Evolutionary conservation across 2,329 filamentous ascomycete genomes (phyloP), one percentile per base, ranked within the genome.

Genomic region (Fusarium austroafricanum): DNA sequence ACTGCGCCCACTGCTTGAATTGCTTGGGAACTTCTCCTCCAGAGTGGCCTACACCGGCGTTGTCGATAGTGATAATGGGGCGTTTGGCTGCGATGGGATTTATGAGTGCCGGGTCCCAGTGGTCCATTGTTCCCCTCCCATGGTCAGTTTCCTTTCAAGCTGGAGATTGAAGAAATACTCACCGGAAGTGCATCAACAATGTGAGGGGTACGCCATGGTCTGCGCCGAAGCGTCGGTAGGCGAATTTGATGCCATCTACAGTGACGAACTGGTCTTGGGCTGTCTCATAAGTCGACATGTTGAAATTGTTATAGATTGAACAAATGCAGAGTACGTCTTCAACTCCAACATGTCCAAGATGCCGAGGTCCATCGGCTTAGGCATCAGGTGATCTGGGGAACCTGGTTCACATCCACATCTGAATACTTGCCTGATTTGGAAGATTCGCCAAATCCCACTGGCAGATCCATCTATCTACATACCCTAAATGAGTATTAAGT

Each of bases 51-150:
- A 84, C 79, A 29, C 84, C 84, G 1, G 81, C 76, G 62, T 82
- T 82, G 76, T 86, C 83, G 66, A 83, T 78, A 38, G 84, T 75
- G 28, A 86, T 71, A 18, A 86, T 70, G 6, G 79, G 79, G 1
- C 84, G 81, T 10, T 67, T 71, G 2, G 74, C 70, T 3, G 81
- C 79, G 18, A 86, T 75, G 23, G 76, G 74, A 55, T 84, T 83
- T 72, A 86, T 65, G 28, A 86, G 71, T 2, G 77, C 74, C 9
- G 83, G 81, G 61, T 84, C 82, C 77, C 78, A 79, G 10, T 79
- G 74, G 33, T 80, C 78, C 76, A 79, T 79, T 10, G 77, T 79
- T 20, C 77, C 76, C 53, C 78, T 79, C 28, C 1, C 10, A 5
- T 1, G 5, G 20, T 67, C 9, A 71, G 58, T 31, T 8, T 20